These are phyloP conservation scores for Cutaneotrichosporon cyanovorans DNA, from an alignment of 1,284 basidiomycete genomes.

Conservation along the genomic window DNA sequence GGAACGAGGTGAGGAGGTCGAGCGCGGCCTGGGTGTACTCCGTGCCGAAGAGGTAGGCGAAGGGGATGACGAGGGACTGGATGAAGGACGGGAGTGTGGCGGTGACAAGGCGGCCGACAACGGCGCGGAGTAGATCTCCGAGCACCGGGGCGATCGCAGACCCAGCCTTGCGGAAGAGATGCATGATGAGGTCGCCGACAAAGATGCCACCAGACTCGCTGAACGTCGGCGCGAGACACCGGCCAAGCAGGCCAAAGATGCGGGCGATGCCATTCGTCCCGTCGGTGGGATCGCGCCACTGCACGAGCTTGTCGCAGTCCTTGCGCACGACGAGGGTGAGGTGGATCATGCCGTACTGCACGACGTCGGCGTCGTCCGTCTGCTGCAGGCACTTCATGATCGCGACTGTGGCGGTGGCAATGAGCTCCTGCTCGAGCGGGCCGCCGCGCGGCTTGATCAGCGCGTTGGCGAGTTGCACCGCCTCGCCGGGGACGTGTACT, in stretches of 20 bases:
- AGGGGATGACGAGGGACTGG: conserved; percentile 79
- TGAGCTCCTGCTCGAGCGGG: conserved; percentile 68
- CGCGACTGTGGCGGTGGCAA: conserved; percentile 61
- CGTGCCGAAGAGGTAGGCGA: conserved; percentile 77
- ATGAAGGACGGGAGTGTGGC: conserved; percentile 80
- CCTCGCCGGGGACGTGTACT: conserved; percentile 62
- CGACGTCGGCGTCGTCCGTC: conserved; percentile 72
- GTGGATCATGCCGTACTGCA: conserved; percentile 76
- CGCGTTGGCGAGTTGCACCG: conserved; percentile 69
- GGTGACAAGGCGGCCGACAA: conserved; percentile 68
- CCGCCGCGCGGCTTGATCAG: conserved; percentile 57
- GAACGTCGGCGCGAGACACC: conserved; percentile 56
- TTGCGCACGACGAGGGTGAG: conserved; percentile 80
- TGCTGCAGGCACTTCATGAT: conserved; percentile 62
- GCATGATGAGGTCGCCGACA: conserved; percentile 89
- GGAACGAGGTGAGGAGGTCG: conserved; percentile 60
- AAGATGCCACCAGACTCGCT: conserved; percentile 76
- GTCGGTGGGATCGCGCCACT: conserved; percentile 57
- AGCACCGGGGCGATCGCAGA: conserved; percentile 59
- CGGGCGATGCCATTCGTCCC: conserved; percentile 67
- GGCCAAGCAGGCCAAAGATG: conserved; percentile 65
- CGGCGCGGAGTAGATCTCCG: conserved; percentile 73
- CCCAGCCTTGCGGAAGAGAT: conserved; percentile 73
- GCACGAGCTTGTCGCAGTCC: conserved; percentile 68
- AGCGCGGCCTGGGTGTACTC: conserved; percentile 71